These are phyloP conservation scores for Xylaria arbuscula DNA, from an alignment of 2,329 filamentous ascomycete genomes.

Conservation along the genomic window DNA sequence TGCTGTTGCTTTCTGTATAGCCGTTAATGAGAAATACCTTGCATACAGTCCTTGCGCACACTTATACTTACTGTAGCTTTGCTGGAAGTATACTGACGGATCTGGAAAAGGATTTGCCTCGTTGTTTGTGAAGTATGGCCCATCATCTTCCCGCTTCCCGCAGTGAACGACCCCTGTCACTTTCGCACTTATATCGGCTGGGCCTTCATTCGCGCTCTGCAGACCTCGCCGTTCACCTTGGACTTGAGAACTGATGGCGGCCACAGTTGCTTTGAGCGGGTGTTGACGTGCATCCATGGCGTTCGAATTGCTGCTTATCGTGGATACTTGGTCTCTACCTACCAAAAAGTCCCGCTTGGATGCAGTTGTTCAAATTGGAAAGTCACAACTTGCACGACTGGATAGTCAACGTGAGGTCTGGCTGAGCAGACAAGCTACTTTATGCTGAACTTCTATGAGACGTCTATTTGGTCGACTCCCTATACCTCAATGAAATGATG, in stretches of 20 bases:
- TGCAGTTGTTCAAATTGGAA: no score
- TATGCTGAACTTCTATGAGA: no score
- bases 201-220: conserved; percentile 57
- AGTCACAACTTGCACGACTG: no score
- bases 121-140: conserved; percentile 65
- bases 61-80: conserved; percentile 40
- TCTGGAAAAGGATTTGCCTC: conserved; percentile 65
- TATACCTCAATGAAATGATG: no score
- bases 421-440: no score
- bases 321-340: background rate
- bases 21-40: background rate
- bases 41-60: background rate
- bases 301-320: background rate
- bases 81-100: conserved; percentile 55
- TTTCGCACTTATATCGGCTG: conserved; percentile 62
- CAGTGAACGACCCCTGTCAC: conserved; percentile 58
- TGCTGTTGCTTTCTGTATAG: conserved; percentile 63
- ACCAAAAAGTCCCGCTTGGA: background rate
- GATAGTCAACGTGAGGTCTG: no score
- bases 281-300: background rate
- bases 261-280: background rate
- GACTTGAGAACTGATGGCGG: background rate
- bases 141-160: conserved; percentile 61
- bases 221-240: background rate
- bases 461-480: no score